A percentile compares a stretch with the other conserved stretches of the same genome.
phyloP scores from a whole-genome alignment of 1,284 basidiomycete species.

The Sanghuangporus baumii region DNA sequence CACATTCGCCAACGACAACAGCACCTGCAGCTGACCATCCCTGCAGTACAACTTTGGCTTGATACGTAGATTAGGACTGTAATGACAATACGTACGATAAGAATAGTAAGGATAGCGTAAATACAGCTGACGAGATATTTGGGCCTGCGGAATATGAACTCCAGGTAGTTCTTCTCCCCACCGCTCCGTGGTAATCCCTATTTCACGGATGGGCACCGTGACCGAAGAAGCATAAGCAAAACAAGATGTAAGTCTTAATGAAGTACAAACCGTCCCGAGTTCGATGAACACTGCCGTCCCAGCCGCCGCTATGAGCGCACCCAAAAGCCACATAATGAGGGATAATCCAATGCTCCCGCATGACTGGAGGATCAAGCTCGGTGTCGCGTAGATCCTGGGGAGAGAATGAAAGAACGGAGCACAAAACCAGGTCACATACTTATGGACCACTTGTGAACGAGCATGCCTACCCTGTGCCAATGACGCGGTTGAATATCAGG shows the following conservation, averaged over 20 bases:
- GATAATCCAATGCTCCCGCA: constrained; percentile 62
- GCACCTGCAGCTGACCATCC: constrained; percentile 51
- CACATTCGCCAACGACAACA: constrained; percentile 64
- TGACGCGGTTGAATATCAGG: constrained; percentile 73
- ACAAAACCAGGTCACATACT: neutral
- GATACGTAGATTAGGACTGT: constrained; percentile 20
- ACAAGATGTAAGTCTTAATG: neutral
- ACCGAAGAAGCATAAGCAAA: neutral
- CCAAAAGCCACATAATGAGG: constrained; percentile 66
- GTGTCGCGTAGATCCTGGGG: constrained; percentile 67
- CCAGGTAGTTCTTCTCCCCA: constrained; percentile 74
- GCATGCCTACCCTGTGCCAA: constrained; percentile 61
- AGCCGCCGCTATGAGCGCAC: constrained; percentile 53
- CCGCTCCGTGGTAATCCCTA: constrained; percentile 56
- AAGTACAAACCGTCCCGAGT: constrained; percentile 58
- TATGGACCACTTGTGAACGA: neutral
- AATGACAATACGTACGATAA: constrained; percentile 39
- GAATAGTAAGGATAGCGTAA: constrained; percentile 54
- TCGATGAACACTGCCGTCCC: constrained; percentile 70
- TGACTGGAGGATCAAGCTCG: constrained; percentile 59
- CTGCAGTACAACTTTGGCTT: constrained; percentile 26
- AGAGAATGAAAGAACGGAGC: neutral
- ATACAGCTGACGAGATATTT: constrained; percentile 55
- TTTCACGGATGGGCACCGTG: neutral
- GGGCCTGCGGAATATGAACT: constrained; percentile 62